These are phyloP conservation scores for Paratinospora sagittata DNA, from an alignment of 164 flowering plant species.

Conservation along the genomic window DNA sequence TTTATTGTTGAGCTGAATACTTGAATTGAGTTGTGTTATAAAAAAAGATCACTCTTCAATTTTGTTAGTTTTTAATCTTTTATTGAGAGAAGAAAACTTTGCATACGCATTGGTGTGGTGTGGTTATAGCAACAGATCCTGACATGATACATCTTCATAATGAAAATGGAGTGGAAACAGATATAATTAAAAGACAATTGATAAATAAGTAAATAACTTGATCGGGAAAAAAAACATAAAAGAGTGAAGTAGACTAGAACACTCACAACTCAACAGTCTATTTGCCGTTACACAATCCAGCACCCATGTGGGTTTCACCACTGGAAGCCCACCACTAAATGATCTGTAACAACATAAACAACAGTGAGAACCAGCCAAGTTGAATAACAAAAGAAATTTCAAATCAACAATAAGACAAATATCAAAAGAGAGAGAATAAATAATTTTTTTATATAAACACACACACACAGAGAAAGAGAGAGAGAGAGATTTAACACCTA, in stretches of 20 bases:
- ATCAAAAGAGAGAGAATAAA: neutral
- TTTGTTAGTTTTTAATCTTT: no score
- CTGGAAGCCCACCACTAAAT: slow-evolving; percentile 87
- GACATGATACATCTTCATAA: no score
- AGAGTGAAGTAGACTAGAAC: neutral
- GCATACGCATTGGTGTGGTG: neutral
- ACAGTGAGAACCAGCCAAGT: slow-evolving; percentile 5
- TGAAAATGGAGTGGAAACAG: no score
- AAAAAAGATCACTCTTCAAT: no score
- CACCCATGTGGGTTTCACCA: slow-evolving; percentile 86
- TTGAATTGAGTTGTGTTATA: no score
- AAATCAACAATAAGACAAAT: neutral
- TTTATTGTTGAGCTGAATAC: no score
- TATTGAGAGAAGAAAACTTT: no score
- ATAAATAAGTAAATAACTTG: no score
- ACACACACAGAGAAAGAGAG: no score
- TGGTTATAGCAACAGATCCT: neutral
- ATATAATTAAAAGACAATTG: no score
- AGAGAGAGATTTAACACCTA: slow-evolving; percentile 38
- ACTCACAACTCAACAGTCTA: slow-evolving; percentile 74
- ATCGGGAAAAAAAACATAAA: neutral
- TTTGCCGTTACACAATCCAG: slow-evolving; percentile 75
- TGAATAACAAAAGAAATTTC: neutral
- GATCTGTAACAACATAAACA: slow-evolving; percentile 40
- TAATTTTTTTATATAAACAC: no score